Evolutionary conservation across 768 basidiomycete genomes (phyloP), one percentile per base, ranked within the genome.

Genomic region (Filobasidium wieringae): DNA sequence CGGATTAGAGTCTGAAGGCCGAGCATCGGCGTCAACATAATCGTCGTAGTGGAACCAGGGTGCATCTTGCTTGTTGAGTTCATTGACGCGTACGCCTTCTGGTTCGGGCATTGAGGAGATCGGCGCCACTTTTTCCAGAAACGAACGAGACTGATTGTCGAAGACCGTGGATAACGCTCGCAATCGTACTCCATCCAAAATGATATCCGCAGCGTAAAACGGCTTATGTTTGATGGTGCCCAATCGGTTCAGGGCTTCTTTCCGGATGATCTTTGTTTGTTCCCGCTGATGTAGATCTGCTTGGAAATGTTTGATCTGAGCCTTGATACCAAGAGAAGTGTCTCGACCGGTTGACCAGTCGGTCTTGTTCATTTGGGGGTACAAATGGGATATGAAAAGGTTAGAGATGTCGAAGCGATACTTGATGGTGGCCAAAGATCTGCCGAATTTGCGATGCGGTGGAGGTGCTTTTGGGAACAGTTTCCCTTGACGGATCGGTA

Each of bases 271-370:
- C 7, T 80, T 79, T 76, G 92, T 88, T 75, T 91, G 86, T 60
- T 86, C 85, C 51, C 90, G 80, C 74, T 95, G 91, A 71, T 96
- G 92, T 76, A 92, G 80, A 68, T 96, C 92, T 43, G 86, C 88
- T 62, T 86, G 84, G 68, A 95, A 83, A 49, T 82, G 80, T 33
- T 84, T 82, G 34, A 92, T 81, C 66, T 83, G 79, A 17, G 82
- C 87, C 71, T 96, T 97, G 62, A 92, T 77, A 3, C 91, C 92
- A 33, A 95, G 80, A 72, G 84, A 84, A 12, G 83, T 81, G 2
- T 85, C 84, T 40, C 84, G 79, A 8, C 90, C 89, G 64, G 83
- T 79, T 7, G 77, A 76, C 89, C 89, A 92, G 24, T 86, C 84
- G 58, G 87, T 83, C 70, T 81, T 76, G 0, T 81, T 80, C 56